These are phyloP conservation scores for Geotrichum bryndzae DNA, from an alignment of 1,139 yeast genomes.

Conservation along the genomic window DNA sequence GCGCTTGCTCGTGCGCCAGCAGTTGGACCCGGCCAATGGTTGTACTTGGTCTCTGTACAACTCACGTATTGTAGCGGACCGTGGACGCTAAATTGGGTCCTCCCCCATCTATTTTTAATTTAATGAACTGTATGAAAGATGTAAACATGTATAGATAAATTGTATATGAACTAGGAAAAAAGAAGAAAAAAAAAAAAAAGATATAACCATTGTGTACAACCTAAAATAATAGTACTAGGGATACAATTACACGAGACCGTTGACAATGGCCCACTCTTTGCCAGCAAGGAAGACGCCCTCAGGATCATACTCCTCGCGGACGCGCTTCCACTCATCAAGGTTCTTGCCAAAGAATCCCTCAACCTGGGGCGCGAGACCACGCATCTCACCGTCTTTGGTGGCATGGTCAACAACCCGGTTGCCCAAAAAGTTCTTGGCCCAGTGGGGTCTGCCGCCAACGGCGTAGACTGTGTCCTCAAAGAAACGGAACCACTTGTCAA, in stretches of 20 bases:
- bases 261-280: conserved; percentile 69
- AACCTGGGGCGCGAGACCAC: conserved; percentile 67
- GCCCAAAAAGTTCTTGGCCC: conserved; percentile 98
- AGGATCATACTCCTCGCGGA: conserved; percentile 70
- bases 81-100: neutral
- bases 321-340: conserved; percentile 50
- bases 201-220: neutral
- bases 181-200: neutral
- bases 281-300: conserved; percentile 74
- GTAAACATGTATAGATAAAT: neutral
- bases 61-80: neutral
- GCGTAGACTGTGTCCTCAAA: conserved; percentile 72
- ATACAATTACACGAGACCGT: conserved; percentile 51
- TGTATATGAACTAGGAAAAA: neutral
- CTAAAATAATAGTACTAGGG: neutral
- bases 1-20: neutral
- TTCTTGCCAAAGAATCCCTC: conserved; percentile 77
- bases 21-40: neutral
- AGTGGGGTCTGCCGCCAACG: conserved; percentile 92
- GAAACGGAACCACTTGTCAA: conserved; percentile 73
- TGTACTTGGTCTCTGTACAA: neutral
- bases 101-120: neutral
- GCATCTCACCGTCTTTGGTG: conserved; percentile 59
- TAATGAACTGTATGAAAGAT: neutral
- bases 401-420: conserved; percentile 21